These are phyloP conservation scores for Coemansia sp. DNA, from an alignment of 192 early-diverging fungal species.

Conservation along the genomic window DNA sequence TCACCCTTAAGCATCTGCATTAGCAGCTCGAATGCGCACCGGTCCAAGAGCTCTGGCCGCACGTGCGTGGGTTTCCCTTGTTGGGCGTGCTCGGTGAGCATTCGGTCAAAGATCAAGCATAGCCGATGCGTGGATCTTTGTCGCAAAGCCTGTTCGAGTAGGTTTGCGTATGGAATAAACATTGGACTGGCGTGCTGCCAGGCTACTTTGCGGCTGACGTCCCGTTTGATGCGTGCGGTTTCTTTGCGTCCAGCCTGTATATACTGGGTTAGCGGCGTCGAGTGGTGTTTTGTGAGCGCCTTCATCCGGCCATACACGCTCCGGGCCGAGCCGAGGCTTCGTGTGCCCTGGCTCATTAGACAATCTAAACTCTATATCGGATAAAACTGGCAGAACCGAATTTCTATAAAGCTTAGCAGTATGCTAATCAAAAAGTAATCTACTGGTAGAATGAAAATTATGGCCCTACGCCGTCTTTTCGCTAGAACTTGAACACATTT, in stretches of 20 bases:
- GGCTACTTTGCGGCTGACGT: conserved; percentile 20
- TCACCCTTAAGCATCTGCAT: not conserved
- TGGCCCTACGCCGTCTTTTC: not conserved
- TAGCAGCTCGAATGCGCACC: conserved; percentile 12
- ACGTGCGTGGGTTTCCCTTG: conserved; percentile 13
- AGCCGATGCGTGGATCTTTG: conserved; percentile 4
- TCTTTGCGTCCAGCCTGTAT: not conserved
- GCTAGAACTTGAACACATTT: conserved; percentile 66
- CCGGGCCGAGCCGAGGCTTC: not conserved
- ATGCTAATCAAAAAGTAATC: too few relatives aligned
- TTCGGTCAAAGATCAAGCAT: conserved; percentile 13
- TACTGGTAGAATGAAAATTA: too few relatives aligned
- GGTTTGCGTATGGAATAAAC: not conserved
- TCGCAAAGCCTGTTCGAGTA: conserved; percentile 13
- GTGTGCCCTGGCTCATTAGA: not conserved
- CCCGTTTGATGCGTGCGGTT: conserved; percentile 8
- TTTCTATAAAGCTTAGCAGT: too few relatives aligned
- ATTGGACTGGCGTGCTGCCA: conserved; percentile 20
- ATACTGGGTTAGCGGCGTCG: not conserved
- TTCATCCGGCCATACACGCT: not conserved
- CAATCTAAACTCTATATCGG: too few relatives aligned
- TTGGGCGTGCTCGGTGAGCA: conserved; percentile 12
- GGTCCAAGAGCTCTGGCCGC: conserved; percentile 4
- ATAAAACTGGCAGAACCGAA: too few relatives aligned
- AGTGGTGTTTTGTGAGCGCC: not conserved